Percentiles rank a stretch among this genome's conserved stretches.
Evolutionary conservation across 169 alveolate species (phyloP).

Genomic region (Amoebophrya sp.): DNA sequence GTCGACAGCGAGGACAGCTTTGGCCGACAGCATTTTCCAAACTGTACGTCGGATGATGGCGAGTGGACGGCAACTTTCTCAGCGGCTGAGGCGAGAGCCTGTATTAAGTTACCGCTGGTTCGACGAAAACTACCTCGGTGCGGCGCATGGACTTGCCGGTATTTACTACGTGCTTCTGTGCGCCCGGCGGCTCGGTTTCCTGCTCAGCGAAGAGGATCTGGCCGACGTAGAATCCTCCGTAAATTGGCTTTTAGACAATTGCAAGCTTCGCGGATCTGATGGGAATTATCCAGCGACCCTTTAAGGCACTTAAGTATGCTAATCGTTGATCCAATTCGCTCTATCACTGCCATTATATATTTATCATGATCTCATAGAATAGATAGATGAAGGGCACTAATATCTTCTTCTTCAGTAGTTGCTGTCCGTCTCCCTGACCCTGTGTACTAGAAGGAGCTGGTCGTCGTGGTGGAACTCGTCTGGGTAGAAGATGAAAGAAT

Average conservation of each 20-base stretch:
- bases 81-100: background rate
- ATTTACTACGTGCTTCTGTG: background rate
- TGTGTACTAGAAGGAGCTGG: too few species aligned
- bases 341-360: too few species aligned
- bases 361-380: too few species aligned
- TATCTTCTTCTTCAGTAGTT: too few species aligned
- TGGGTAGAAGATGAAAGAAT: too few species aligned
- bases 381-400: too few species aligned
- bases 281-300: background rate
- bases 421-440: too few species aligned
- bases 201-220: background rate
- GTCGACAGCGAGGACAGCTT: too few species aligned
- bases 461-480: too few species aligned
- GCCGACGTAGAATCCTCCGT: background rate
- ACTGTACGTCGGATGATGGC: background rate
- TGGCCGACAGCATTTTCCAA: background rate
- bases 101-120: background rate
- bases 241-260: background rate
- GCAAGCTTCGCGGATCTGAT: background rate
- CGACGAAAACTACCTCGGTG: background rate
- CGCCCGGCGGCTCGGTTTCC: background rate
- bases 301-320: too few species aligned
- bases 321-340: too few species aligned
- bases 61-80: background rate
- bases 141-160: background rate